phyloP scores from a whole-genome alignment of 495 filamentous ascomycete genomes.

The Bathelium albidoporum region DNA sequence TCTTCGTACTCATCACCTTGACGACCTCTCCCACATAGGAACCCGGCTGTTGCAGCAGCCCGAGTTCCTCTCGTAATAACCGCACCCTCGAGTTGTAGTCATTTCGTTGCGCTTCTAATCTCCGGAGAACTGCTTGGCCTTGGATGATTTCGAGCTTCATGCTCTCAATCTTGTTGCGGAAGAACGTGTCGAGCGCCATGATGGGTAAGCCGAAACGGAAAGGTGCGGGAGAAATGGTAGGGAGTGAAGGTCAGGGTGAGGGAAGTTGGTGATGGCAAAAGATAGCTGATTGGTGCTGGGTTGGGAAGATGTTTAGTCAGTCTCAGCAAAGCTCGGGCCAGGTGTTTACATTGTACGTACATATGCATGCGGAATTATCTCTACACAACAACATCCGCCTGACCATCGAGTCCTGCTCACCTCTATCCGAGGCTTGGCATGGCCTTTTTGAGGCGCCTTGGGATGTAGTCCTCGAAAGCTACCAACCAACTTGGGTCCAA shows the following conservation, averaged over 20 bases:
- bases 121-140: constrained; percentile 85
- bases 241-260: not conserved
- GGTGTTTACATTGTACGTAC: not conserved
- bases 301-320: not conserved
- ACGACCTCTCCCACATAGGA: constrained; percentile 99
- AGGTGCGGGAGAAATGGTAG: not conserved
- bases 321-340: not conserved
- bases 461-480: not conserved
- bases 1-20: constrained; percentile 99
- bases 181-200: constrained; percentile 99
- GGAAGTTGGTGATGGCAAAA: not conserved
- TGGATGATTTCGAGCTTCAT: constrained; percentile 99
- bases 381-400: not conserved
- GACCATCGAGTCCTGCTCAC: not conserved
- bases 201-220: not conserved
- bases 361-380: not conserved
- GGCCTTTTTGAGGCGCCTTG: not conserved
- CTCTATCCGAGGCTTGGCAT: not conserved
- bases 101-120: constrained; percentile 96
- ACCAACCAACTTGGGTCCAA: not conserved
- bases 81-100: constrained; percentile 99
- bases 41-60: constrained; percentile 89
- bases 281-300: not conserved
- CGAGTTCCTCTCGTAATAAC: constrained; percentile 88
- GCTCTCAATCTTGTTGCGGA: constrained; percentile 98